Evolutionary conservation across 2,329 filamentous ascomycete genomes (phyloP).

Genomic region (Fonsecaea pedrosoi): DNA sequence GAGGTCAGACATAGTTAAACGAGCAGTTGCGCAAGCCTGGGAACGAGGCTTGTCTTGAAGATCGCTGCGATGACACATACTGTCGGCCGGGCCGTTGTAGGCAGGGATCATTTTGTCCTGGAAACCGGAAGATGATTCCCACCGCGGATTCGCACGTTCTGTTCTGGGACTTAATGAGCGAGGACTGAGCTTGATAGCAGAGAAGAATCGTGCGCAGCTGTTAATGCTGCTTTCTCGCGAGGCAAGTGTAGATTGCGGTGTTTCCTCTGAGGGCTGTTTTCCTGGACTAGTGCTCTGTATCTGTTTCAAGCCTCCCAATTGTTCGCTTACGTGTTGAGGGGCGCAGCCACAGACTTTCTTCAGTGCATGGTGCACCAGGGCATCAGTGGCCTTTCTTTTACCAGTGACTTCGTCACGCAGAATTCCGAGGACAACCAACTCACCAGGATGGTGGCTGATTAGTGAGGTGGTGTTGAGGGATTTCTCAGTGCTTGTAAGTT

Average conservation of each 20-base stretch:
- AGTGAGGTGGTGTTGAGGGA: neutral
- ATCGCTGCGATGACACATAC: neutral
- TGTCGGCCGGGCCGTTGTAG: neutral
- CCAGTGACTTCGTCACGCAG: neutral
- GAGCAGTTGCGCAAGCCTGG: neutral
- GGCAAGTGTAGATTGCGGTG: neutral
- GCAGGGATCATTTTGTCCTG: neutral
- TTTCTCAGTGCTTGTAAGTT: neutral
- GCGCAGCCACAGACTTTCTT: neutral
- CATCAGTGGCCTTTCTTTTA: neutral
- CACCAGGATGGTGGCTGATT: neutral
- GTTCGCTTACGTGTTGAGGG: neutral
- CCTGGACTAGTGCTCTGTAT: neutral
- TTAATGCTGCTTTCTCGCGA: neutral
- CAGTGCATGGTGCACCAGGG: neutral
- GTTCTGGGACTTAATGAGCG: neutral
- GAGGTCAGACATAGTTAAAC: constrained; percentile 26
- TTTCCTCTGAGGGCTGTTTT: neutral
- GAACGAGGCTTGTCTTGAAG: neutral
- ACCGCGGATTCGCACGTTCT: neutral
- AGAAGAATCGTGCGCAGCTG: neutral
- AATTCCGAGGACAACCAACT: neutral
- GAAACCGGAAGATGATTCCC: neutral
- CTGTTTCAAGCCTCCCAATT: neutral
- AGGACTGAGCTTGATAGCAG: neutral